Conservation (phyloP, 2,329 filamentous ascomycete species). For the Allantophomopsis lycopodina region DNA sequence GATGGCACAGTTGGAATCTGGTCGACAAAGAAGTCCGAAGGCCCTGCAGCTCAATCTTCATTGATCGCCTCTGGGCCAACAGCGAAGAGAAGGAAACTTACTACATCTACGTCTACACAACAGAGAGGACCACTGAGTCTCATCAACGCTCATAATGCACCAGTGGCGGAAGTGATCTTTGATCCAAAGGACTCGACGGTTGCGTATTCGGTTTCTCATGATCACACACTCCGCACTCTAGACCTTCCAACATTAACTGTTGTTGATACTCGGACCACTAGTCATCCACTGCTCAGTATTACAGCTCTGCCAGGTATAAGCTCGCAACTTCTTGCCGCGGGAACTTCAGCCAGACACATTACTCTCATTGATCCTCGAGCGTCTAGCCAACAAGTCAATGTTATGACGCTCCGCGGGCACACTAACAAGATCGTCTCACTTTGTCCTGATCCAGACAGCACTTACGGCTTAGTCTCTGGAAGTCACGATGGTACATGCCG, state of each 20-base stretch:
- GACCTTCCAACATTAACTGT: conserved; percentile 71
- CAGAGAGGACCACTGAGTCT: conserved; percentile 71
- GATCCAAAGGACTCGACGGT: conserved; percentile 75
- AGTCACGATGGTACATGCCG: conserved; percentile 85
- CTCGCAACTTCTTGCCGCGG: conserved; percentile 45
- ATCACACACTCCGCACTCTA: conserved; percentile 83
- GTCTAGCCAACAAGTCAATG: conserved; percentile 60
- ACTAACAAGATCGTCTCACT: conserved; percentile 53
- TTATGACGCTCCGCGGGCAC: conserved; percentile 87
- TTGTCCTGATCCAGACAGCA: conserved; percentile 39
- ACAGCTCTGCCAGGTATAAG: conserved; percentile 52
- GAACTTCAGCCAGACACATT: conserved; percentile 75
- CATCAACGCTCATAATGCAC: conserved; percentile 56
- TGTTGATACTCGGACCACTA: conserved; percentile 72
- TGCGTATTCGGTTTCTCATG: conserved; percentile 81
- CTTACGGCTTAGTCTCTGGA: conserved; percentile 77
- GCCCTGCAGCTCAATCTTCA: conserved; percentile 56
- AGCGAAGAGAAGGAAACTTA: conserved; percentile 65
- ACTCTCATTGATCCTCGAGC: conserved; percentile 85
- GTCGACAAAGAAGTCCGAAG: conserved; percentile 65
- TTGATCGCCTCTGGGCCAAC: conserved; percentile 54
- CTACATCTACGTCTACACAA: conserved; percentile 30
- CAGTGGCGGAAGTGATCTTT: conserved; percentile 69
- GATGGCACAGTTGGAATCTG: conserved; percentile 83
- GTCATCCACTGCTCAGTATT: conserved; percentile 71